Base-by-base conservation (phyloP, 2,329 filamentous ascomycete genomes). In the Ilyonectria robusta region DNA sequence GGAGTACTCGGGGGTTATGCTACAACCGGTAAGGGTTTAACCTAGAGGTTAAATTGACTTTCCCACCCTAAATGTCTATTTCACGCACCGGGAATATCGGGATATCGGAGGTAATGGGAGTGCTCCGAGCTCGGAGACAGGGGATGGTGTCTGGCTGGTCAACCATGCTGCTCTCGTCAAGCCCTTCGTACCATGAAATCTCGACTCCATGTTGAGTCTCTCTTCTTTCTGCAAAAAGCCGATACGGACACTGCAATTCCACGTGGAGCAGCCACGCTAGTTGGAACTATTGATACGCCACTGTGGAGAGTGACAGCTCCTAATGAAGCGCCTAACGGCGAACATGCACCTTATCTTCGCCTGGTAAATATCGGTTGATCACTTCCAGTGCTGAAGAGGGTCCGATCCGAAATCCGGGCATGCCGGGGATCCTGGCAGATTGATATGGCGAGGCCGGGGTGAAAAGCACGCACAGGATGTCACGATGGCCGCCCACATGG, bases 41-140 rank as follows among this genome's bases (percentile, higher is more conserved):
- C 40, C 40, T 42, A 42, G 40, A 42, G 40, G 40, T 42, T 42
- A 42, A 42, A n/a, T 42, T 42, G 40, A 42, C 40, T 42, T 42
- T 42, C 4, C 15, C 15, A n/a, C 15, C n/a, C n/a, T n/a, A n/a
- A n/a, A n/a, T 42, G 7, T 7, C 17, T 42, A 42, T n/a, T 42
- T 42, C 40, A n/a, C 40, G n/a, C 40, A 42, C 40, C n/a, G 15
- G 40, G 40, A n/a, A n/a, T 42, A 42, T n/a, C 40, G 40, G 40
- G n/a, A n/a, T 8, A 42, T 7, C 40, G 40, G 40, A 42, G 7
- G 15, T n/a, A 17, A 40, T 40, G 40, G 40, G 15, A 7, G 15
- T n/a, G 17, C 40, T 42, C 40, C 40, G 40, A 42, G 40, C 7
- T 42, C 40, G 40, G 40, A 15, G 40, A 17, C 40, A 42, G 17